A percentile compares a stretch with the other conserved stretches of the same genome.
Conservation (phyloP, 345 rosid species). For the Citrus glauca region DNA sequence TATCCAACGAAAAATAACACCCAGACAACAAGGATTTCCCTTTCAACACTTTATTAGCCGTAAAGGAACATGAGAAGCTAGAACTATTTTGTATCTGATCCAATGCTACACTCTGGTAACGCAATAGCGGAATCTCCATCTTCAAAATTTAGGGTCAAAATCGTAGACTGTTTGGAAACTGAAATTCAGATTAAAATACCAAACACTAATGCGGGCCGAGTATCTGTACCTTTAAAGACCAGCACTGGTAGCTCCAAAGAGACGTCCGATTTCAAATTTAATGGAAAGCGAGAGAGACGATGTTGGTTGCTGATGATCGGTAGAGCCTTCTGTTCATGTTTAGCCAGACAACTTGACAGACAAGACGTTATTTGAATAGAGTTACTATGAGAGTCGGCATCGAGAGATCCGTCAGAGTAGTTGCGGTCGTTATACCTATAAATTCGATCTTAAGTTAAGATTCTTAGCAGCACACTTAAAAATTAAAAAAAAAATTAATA, state of each 20-base stretch:
- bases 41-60: conserved; percentile 22
- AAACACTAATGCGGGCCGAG: background rate
- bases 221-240: conserved; percentile 12
- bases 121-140: conserved; percentile 57
- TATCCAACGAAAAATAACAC: conserved; percentile 31
- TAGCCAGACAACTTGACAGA: background rate
- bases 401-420: conserved; percentile 45
- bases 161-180: background rate
- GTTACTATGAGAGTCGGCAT: conserved; percentile 20
- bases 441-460: background rate
- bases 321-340: conserved; percentile 2
- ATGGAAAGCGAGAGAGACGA: background rate
- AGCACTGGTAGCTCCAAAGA: background rate
- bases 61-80: conserved; percentile 23
- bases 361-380: background rate
- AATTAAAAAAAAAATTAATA: background rate
- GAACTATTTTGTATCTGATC: conserved; percentile 34
- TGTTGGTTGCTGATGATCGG: background rate
- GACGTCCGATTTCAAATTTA: conserved; percentile 5
- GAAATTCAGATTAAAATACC: conserved; percentile 10
- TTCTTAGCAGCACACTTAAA: background rate
- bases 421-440: conserved; percentile 7
- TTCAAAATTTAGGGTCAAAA: conserved; percentile 2
- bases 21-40: conserved; percentile 30
- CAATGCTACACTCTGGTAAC: conserved; percentile 38